phyloP scores from a whole-genome alignment of 225 moss, liverwort and hornwort species.

The Polytrichum commune region DNA sequence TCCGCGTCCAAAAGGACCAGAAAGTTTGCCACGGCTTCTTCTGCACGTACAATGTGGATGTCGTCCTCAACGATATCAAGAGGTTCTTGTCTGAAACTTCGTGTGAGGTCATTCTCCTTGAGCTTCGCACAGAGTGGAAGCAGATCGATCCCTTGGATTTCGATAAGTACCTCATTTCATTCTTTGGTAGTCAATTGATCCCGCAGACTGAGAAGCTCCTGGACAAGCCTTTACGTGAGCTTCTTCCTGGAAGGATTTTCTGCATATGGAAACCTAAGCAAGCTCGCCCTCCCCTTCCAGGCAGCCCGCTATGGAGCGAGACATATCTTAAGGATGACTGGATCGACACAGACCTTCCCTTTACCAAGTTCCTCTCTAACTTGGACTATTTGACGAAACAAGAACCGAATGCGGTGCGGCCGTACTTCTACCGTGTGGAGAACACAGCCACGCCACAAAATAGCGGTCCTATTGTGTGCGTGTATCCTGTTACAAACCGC shows the following conservation, averaged over 20 bases:
- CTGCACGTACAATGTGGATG: conserved; percentile 55
- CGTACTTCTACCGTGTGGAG: conserved; percentile 82
- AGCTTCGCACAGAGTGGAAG: conserved; percentile 74
- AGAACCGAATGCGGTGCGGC: conserved; percentile 43
- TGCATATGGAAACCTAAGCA: conserved; percentile 77
- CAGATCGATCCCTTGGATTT: conserved; percentile 67
- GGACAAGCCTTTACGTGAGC: conserved; percentile 47
- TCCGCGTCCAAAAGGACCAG: conserved; percentile 72
- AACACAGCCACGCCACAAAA: conserved; percentile 87
- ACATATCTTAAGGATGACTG: conserved; percentile 65
- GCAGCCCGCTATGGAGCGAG: conserved; percentile 66
- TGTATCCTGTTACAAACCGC: conserved; percentile 84
- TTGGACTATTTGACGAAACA: conserved; percentile 61
- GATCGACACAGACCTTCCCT: conserved; percentile 72
- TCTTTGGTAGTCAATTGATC: conserved; percentile 57
- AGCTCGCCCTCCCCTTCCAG: conserved; percentile 46
- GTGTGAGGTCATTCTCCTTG: conserved; percentile 70
- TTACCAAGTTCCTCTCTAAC: conserved; percentile 78
- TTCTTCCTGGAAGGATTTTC: conserved; percentile 71
- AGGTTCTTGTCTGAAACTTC: conserved; percentile 67
- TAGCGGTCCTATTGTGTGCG: conserved; percentile 56
- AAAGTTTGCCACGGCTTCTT: conserved; percentile 74
- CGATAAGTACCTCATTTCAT: conserved; percentile 48
- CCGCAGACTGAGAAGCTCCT: conserved; percentile 56
- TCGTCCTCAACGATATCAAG: conserved; percentile 68